Percentiles rank a stretch among this genome's conserved stretches.
Conservation (phyloP, 1,284 basidiomycete genomes). For the Mycena citricolor region DNA sequence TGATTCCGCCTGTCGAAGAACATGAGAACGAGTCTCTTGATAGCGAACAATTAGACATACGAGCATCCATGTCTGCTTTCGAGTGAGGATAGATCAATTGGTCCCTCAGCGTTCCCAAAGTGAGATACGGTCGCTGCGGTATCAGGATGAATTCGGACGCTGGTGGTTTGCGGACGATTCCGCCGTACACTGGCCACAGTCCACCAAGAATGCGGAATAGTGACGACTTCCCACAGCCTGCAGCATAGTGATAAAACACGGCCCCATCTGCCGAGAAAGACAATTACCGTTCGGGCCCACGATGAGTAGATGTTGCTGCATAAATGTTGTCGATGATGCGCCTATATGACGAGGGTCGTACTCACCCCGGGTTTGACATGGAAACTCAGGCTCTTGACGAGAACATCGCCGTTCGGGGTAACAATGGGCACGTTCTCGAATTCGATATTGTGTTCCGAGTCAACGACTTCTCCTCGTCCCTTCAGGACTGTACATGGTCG, state of each 20-base stretch:
- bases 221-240: too few species aligned
- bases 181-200: slow-evolving; percentile 96
- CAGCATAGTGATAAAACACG: too few species aligned
- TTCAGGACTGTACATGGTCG: slow-evolving; percentile 61
- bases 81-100: slow-evolving; percentile 90
- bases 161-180: slow-evolving; percentile 90
- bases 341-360: too few species aligned
- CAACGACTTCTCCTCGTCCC: slow-evolving; percentile 77
- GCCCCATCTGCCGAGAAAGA: too few species aligned
- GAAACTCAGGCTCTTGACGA: slow-evolving; percentile 85
- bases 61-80: slow-evolving; percentile 69
- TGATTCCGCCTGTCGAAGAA: slow-evolving; percentile 70
- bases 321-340: background rate
- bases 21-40: too few species aligned
- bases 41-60: too few species aligned
- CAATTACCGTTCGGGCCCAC: slow-evolving; percentile 96
- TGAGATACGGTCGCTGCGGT: slow-evolving; percentile 94
- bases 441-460: slow-evolving; percentile 86
- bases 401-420: slow-evolving; percentile 93
- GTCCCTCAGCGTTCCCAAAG: slow-evolving; percentile 90
- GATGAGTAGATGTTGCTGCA: slow-evolving; percentile 88
- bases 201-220: slow-evolving; percentile 94
- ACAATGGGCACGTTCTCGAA: slow-evolving; percentile 95
- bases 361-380: slow-evolving; percentile 86
- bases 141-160: slow-evolving; percentile 92